These are phyloP conservation scores for Albatrellus sp. DNA, from an alignment of 1,284 basidiomycete species.

Conservation along the genomic window DNA sequence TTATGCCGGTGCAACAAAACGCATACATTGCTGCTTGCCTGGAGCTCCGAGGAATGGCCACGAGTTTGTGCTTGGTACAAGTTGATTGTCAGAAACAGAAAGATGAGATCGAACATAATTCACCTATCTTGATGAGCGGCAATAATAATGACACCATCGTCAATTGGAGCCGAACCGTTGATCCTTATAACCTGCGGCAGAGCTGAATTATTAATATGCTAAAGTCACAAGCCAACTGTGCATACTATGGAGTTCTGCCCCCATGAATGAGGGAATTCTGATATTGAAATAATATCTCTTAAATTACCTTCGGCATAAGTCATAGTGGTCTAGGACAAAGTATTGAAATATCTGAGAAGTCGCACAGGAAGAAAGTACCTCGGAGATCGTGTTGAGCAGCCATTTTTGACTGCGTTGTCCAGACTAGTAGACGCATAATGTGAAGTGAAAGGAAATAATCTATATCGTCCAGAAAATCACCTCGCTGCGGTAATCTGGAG, in stretches of 20 bases:
- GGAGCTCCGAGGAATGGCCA: slow-evolving; percentile 86
- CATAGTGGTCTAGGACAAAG: slow-evolving; percentile 45
- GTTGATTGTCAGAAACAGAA: slow-evolving; percentile 10
- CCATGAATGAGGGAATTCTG: slow-evolving; percentile 85
- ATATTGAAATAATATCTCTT: slow-evolving; percentile 46
- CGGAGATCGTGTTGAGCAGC: slow-evolving; percentile 61
- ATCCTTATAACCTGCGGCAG: slow-evolving; percentile 52
- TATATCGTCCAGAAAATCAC: slow-evolving; percentile 24
- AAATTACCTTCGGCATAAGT: slow-evolving; percentile 46
- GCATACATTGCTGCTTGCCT: slow-evolving; percentile 28
- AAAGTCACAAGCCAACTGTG: slow-evolving; percentile 2
- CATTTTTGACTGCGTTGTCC: slow-evolving; percentile 77
- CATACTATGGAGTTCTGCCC: slow-evolving; percentile 82
- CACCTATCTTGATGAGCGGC: slow-evolving; percentile 88
- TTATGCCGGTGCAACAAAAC: not conserved
- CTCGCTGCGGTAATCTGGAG: slow-evolving; percentile 67
- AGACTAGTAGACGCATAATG: slow-evolving; percentile 32
- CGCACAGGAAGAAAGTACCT: slow-evolving; percentile 31
- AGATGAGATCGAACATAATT: slow-evolving; percentile 10
- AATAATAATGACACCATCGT: slow-evolving; percentile 53
- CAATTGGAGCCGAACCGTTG: slow-evolving; percentile 48
- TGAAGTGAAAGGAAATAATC: slow-evolving; percentile 5
- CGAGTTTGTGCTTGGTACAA: slow-evolving; percentile 53
- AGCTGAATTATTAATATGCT: slow-evolving; percentile 9
- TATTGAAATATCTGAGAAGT: slow-evolving; percentile 8